Evolutionary conservation across 345 rosid genomes (phyloP).

Genomic region (Gossypium thurberi): DNA sequence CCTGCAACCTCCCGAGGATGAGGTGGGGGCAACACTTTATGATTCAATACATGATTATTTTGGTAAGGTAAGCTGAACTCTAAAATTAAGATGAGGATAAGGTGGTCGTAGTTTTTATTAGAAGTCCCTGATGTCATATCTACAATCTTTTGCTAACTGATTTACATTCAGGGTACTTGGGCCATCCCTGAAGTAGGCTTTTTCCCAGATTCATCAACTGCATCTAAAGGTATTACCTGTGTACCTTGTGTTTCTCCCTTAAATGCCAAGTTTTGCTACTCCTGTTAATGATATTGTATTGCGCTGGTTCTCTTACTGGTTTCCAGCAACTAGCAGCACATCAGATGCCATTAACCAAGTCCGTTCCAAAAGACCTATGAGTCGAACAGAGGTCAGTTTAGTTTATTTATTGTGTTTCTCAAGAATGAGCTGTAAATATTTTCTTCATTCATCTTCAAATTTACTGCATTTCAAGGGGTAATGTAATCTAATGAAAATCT

Average conservation of each 20-base stretch:
- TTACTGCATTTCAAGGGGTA: not conserved
- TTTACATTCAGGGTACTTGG: conserved; percentile 61
- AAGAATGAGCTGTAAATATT: not conserved
- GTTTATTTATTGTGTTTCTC: conserved; percentile 1
- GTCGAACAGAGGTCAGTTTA: conserved; percentile 73
- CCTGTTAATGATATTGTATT: conserved; percentile 6
- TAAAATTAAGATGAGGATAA: not conserved
- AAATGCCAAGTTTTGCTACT: conserved; percentile 8
- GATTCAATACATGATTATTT: conserved; percentile 60
- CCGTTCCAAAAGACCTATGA: conserved; percentile 72
- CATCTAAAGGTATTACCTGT: conserved; percentile 36
- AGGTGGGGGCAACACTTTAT: conserved; percentile 47
- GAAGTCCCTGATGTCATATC: conserved; percentile 15
- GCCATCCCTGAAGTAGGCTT: conserved; percentile 36
- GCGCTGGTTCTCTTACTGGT: conserved; percentile 1
- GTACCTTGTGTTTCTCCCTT: conserved; percentile 9
- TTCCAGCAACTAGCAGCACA: conserved; percentile 39
- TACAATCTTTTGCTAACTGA: conserved; percentile 20
- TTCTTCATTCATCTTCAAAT: not conserved
- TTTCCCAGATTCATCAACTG: conserved; percentile 45
- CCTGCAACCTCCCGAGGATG: conserved; percentile 85
- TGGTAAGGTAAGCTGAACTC: conserved; percentile 63
- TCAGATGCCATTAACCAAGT: conserved; percentile 56
- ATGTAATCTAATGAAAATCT: not conserved
- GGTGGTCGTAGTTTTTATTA: conserved; percentile 15